Evolutionary conservation across 768 basidiomycete species (phyloP), one percentile per base, ranked within the genome.

Genomic region (Podaxis pistillaris): DNA sequence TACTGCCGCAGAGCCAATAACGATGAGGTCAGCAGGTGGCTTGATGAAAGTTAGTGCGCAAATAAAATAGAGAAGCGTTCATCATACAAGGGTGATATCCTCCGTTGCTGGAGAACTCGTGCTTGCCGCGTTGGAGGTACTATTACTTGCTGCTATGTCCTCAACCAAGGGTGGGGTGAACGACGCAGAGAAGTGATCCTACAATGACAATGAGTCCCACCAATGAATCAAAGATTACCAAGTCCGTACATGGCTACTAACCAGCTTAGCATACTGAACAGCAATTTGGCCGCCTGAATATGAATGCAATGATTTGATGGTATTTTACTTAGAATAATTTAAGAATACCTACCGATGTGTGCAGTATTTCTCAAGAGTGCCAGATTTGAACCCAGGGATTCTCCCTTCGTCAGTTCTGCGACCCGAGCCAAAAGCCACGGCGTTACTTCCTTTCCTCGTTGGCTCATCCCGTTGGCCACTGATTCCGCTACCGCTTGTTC

Each of bases 361-460:
- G 95, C 93, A 2, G 94, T 94, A 68, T 98, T 98, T 73, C 90
- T 83, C 50, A 99, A 83, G 11, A 98, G 78, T 2, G 93, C 96
- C 59, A 96, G 81, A 76, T 99, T 97, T 81, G 77, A 72, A 7
- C 80, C 76, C 56, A 97, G 75, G 4, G 93, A 94, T 64, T 79
- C 79, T 1, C 94, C 94, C 36, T 82, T 70, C 0, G 91, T 94
- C 53, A 98, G 78, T 71, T 96, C 90, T 15, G 83, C 82, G 1
- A 98, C 88, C 33, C 96, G 86, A 49, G 82, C 79, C 33, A 99
- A 78, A 9, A 99, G 78, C 96, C 96, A 98, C 6, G 97, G 97
- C 1, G 97, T 99, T 5, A 85, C 94, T 63, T 94, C 91, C 68
- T 97, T 98, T 2, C 97, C 97, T 17, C 81, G 78, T 67, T 79